Base-by-base conservation (phyloP, 75 land plant genomes). In the Cryptomeria japonica region DNA sequence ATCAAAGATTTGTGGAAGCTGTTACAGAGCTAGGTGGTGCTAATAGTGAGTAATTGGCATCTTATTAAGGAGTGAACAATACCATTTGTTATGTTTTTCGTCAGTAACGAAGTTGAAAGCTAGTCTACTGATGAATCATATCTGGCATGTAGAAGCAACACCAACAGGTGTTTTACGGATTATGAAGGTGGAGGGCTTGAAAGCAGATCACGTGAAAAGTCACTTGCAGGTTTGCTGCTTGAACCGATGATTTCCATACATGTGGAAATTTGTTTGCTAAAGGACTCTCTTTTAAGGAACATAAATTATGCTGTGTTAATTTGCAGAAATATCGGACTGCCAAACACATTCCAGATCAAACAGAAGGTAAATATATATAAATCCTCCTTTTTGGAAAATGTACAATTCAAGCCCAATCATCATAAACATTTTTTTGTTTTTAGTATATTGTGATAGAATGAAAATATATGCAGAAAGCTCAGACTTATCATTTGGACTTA, bases 121-220 rank as follows among this genome's bases (percentile, higher is more conserved):
- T 82, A 82, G 84, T 49, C 34, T 46, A 32, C 51, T 82, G 22
- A 46, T 46, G 84, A 82, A 41, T 82, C 32, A 46, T 46, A 28
- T 13, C 31, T 82, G 53, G 51, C 84, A n/a, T 82, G 84, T 49
- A 90, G 91, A 86, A 80, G 91, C 91, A 5, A 90, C 89, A 39
- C 91, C 91, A 46, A 90, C 88, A 68, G 77, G 75, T 18, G 90
- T 90, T 68, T 80, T 90, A 82, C 47, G 80, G 76, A 80, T 85
- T 37, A 90, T 90, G 90, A 78, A 85, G 80, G 90, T 88, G 22
- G 55, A 84, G 42, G 90, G 85, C 13, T 82, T 90, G 36, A 90
- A 89, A 36, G 85, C 88, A 72, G 64, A 86, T 44, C 91, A 90
- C 41, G 90, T 90, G n/a, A 90, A 90, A 86, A 90, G 91, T 49